Percentiles rank a stretch among this genome's conserved stretches.
phyloP scores from a whole-genome alignment of 306 rosid species.

The Morella rubra region DNA sequence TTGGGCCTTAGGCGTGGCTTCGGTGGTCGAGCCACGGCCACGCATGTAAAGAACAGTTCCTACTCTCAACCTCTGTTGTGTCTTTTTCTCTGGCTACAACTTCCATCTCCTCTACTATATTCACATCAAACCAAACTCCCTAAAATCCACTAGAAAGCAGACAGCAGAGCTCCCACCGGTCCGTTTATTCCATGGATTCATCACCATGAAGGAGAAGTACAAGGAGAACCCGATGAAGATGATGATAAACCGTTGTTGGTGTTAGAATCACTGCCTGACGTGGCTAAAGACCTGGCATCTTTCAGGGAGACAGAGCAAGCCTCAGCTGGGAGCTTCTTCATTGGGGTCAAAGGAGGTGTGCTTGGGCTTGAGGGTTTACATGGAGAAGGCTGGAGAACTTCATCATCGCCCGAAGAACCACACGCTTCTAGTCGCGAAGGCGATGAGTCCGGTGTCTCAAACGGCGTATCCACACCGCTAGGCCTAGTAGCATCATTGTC shows the following conservation, averaged over 20 bases:
- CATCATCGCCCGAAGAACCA: conserved; percentile 50
- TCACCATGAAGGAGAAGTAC: conserved; percentile 93
- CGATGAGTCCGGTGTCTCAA: conserved; percentile 82
- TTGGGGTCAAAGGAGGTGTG: conserved; percentile 81
- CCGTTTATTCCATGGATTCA: conserved; percentile 23
- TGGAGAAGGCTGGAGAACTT: conserved; percentile 22
- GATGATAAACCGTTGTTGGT: conserved; percentile 57
- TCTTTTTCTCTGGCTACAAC: conserved; percentile 26
- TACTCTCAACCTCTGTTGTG: background rate
- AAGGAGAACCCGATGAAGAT: conserved; percentile 74
- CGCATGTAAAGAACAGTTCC: conserved; percentile 45
- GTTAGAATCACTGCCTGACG: conserved; percentile 70
- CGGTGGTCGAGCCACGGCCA: conserved; percentile 42
- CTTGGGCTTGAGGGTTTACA: conserved; percentile 28
- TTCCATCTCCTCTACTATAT: conserved; percentile 18
- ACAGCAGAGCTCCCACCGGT: background rate
- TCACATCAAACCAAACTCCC: conserved; percentile 19
- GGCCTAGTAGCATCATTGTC: conserved; percentile 50
- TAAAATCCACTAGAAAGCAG: background rate
- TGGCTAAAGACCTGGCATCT: conserved; percentile 56
- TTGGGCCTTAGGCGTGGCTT: conserved; percentile 43
- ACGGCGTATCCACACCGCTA: conserved; percentile 51
- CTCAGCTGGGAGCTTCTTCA: conserved; percentile 78
- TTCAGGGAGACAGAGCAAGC: conserved; percentile 73
- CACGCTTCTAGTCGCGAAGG: conserved; percentile 63